These are phyloP conservation scores for Termitomyces titanicus DNA, from an alignment of 768 basidiomycete species.

Conservation along the genomic window DNA sequence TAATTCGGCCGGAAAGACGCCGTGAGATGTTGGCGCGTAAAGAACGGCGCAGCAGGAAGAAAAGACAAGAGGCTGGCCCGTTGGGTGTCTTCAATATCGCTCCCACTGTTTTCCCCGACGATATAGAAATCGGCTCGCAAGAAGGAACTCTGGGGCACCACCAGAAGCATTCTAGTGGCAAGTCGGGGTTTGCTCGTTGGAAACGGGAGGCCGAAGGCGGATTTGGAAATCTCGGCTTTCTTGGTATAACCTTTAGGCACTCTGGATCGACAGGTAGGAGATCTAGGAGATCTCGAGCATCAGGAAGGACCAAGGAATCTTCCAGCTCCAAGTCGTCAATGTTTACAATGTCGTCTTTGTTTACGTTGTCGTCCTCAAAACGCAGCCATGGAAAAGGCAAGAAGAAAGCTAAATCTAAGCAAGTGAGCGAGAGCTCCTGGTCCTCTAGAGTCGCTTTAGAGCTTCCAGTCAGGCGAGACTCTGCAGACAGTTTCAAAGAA, in stretches of 20 bases:
- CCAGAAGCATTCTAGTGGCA: conserved; percentile 24
- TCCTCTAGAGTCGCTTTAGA: conserved; percentile 32
- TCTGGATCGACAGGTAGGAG: conserved; percentile 26
- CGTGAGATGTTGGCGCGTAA: conserved; percentile 17
- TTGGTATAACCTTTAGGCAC: conserved; percentile 41
- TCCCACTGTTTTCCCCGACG: conserved; percentile 10
- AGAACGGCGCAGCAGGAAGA: conserved; percentile 1
- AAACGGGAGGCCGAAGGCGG: conserved; percentile 36
- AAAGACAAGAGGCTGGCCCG: conserved; percentile 17
- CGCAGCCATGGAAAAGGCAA: conserved; percentile 34
- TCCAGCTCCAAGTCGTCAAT: conserved; percentile 25
- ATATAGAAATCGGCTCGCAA: conserved; percentile 10
- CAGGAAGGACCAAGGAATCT: conserved; percentile 11
- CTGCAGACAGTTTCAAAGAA: conserved; percentile 21
- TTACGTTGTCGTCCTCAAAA: conserved; percentile 17
- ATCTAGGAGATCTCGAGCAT: conserved; percentile 7
- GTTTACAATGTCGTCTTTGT: conserved; percentile 17
- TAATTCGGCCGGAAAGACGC: conserved; percentile 45
- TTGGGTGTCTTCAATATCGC: conserved; percentile 18
- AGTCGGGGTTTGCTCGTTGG: conserved; percentile 41
- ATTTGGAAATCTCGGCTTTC: conserved; percentile 22
- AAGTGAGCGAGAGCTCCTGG: conserved; percentile 30
- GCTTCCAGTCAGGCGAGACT: conserved; percentile 25
- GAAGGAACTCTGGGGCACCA: conserved; percentile 7
- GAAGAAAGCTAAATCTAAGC: conserved; percentile 23